Percentiles rank a stretch among this genome's conserved stretches.
Evolutionary conservation across 345 rosid genomes (phyloP).

Genomic region (Carallia pectinifolia): DNA sequence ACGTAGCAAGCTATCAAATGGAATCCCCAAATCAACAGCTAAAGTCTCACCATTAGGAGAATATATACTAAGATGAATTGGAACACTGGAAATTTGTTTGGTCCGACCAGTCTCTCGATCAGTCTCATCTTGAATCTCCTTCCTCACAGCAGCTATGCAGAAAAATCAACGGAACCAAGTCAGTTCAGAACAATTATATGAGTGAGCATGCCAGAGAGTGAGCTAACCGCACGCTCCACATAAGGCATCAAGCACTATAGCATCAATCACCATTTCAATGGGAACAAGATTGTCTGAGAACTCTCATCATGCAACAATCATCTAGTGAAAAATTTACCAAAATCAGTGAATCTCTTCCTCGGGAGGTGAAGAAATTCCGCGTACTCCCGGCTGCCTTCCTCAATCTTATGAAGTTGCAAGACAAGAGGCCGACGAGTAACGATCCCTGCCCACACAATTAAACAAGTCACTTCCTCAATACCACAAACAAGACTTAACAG

Average conservation of each 20-base stretch:
- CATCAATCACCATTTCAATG: too few relatives aligned
- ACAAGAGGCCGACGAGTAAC: constrained; percentile 98
- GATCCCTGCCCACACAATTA: constrained; percentile 55
- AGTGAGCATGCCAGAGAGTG: too few relatives aligned
- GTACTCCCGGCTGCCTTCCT: constrained; percentile 88
- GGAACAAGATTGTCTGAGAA: not conserved
- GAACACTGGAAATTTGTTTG: constrained; percentile 89
- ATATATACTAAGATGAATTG: constrained; percentile 95
- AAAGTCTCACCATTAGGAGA: constrained; percentile 74
- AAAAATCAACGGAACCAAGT: not conserved
- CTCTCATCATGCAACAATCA: not conserved
- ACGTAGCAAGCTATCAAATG: not conserved
- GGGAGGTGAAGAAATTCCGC: constrained; percentile 97
- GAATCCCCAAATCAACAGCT: not conserved
- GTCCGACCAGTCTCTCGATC: constrained; percentile 95
- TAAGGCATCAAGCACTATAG: too few relatives aligned
- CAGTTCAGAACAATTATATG: not conserved
- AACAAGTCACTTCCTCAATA: not conserved
- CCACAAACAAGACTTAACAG: not conserved
- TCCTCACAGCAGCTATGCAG: constrained; percentile 87
- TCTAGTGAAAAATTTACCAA: constrained; percentile 41
- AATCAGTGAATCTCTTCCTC: constrained; percentile 79
- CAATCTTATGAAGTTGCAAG: constrained; percentile 93
- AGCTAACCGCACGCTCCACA: too few relatives aligned
- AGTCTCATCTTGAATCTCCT: constrained; percentile 98